Evolutionary conservation across 2,329 filamentous ascomycete species (phyloP).

Genomic region (Hypoxylon sp.): DNA sequence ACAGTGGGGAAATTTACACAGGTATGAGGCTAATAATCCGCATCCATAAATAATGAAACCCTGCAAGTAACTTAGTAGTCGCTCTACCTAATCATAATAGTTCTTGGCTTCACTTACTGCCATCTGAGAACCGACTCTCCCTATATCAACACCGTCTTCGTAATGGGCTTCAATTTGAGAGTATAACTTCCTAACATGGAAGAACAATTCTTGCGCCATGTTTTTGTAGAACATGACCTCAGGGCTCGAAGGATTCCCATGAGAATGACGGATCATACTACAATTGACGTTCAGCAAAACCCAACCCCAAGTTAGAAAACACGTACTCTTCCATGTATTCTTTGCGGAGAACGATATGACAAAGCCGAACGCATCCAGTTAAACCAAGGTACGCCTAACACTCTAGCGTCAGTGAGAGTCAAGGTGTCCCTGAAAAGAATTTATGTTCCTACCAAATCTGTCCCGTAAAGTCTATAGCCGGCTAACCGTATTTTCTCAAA

Average conservation of each 20-base stretch:
- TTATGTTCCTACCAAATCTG: slow-evolving; percentile 62
- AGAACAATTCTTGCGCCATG: slow-evolving; percentile 64
- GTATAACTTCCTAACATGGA: slow-evolving; percentile 63
- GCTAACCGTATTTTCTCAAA: slow-evolving; percentile 62
- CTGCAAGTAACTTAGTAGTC: slow-evolving; percentile 46
- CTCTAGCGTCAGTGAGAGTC: slow-evolving; percentile 33
- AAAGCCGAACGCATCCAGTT: slow-evolving; percentile 69
- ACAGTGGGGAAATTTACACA: slow-evolving; percentile 67
- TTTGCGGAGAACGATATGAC: slow-evolving; percentile 69
- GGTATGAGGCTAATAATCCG: slow-evolving; percentile 66
- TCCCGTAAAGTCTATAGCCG: slow-evolving; percentile 63
- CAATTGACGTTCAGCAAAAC: slow-evolving; percentile 6
- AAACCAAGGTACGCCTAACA: slow-evolving; percentile 68
- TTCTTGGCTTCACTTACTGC: slow-evolving; percentile 55
- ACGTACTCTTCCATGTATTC: slow-evolving; percentile 67
- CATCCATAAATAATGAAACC: slow-evolving; percentile 70
- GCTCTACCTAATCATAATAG: not conserved
- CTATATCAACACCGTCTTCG: slow-evolving; percentile 61
- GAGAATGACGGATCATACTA: slow-evolving; percentile 62
- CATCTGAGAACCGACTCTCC: slow-evolving; percentile 68
- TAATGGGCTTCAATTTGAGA: slow-evolving; percentile 68
- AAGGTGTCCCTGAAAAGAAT: not conserved
- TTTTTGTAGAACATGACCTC: slow-evolving; percentile 58
- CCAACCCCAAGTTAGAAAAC: not conserved
- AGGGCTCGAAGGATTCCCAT: slow-evolving; percentile 56